Conservation (phyloP, 78 protist genomes). For the Dictyostelium intermedium region DNA sequence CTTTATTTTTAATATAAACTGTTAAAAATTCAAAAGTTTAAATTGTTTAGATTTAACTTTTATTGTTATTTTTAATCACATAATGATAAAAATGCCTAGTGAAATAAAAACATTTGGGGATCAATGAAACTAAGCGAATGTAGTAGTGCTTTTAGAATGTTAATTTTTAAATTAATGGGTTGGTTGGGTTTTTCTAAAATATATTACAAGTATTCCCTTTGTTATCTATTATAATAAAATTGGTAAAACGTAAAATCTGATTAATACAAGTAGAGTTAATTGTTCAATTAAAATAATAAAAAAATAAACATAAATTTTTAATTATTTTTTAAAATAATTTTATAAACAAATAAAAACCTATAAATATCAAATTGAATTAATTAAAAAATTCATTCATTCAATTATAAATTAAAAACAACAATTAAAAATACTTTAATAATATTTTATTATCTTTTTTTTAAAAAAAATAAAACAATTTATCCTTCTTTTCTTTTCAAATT, state of each 20-base stretch:
- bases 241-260: neutral
- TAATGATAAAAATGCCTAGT: neutral
- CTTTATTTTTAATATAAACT: too few species aligned
- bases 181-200: neutral
- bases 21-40: neutral
- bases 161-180: neutral
- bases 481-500: neutral
- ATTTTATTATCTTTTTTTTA: neutral
- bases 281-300: neutral
- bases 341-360: neutral
- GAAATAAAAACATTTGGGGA: neutral
- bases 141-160: too few species aligned
- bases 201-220: neutral
- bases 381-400: neutral
- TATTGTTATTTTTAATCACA: neutral
- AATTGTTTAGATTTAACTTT: neutral
- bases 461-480: neutral
- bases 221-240: neutral
- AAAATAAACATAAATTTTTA: neutral
- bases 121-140: neutral
- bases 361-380: neutral
- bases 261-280: neutral
- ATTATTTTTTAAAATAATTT: neutral
- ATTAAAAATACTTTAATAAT: neutral
- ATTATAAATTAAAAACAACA: neutral